Evolutionary conservation across 345 rosid species (phyloP), one percentile per base, ranked within the genome.

Genomic region (Angophora floribunda): DNA sequence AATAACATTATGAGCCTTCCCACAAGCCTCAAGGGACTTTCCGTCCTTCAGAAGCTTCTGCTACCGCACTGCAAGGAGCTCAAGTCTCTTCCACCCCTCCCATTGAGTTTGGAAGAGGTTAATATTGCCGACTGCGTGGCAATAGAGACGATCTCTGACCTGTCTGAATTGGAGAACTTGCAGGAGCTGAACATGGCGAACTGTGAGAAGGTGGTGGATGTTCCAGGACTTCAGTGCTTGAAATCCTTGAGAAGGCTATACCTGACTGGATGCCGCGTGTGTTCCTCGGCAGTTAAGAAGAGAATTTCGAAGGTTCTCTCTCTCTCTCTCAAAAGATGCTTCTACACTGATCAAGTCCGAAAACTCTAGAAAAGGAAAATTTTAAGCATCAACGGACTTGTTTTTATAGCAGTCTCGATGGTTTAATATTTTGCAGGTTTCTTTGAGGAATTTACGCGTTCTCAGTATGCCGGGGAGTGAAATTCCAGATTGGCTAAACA

Each of bases 381-480:
- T 70, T 16, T 70, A 70, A 16, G 10, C 22, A 67, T 17, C 79
- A 15, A 16, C 30, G 79, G 79, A 67, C 22, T n/a, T 47, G 28
- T 86, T 45, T 26, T 22, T 65, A 13, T 26, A 30, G 52, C 14
- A 21, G 15, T 75, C 41, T 13, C 13, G 19, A 16, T 2, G 9
- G 85, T 32, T 50, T n/a, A 50, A 85, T 7, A 9, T 85, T 52
- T 32, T 86, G 88, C 91, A 95, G 95, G 95, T 85, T 86, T 89
- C 70, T 86, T 51, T 95, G 90, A 95, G 90, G 92, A 88, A 90
- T 79, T 45, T 93, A 47, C 51, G 44, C 67, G 50, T 89, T 88
- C 89, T 93, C 51, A 92, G 95, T 87, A 86, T 95, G 90, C 97
- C 97, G 11, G 98, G 97, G 87, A 93, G 94, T 88, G 87, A 86